Evolutionary conservation across 179 eudicot genomes (phyloP).

Genomic region (Beta corolliflora): DNA sequence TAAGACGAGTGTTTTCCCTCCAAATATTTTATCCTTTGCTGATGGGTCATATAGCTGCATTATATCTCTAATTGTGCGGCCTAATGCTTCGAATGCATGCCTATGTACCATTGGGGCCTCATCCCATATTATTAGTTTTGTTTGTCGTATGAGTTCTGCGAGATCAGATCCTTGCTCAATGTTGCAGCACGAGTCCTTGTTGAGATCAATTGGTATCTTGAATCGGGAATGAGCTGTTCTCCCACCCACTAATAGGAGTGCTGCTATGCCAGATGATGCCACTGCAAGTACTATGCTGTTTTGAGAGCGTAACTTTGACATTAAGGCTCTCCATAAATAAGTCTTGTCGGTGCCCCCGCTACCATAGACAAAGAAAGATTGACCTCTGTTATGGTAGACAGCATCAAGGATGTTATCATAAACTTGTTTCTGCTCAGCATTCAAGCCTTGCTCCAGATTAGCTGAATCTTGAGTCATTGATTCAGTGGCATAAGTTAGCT

Average conservation of each 20-base stretch:
- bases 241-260: background rate
- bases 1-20: background rate
- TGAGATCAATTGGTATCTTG: background rate
- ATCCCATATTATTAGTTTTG: conserved; percentile 19
- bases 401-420: too few species aligned
- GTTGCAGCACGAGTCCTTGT: conserved; percentile 3
- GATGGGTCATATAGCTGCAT: background rate
- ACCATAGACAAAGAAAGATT: background rate
- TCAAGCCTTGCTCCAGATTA: too few species aligned
- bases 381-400: too few species aligned
- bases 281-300: background rate
- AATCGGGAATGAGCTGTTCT: conserved; percentile 12
- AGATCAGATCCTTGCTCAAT: background rate
- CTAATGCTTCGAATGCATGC: background rate
- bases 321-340: background rate
- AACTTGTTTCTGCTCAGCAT: too few species aligned
- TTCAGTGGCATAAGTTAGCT: too few species aligned
- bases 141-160: background rate
- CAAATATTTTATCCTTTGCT: background rate
- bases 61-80: background rate
- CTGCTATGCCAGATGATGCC: conserved; percentile 13
- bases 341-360: conserved; percentile 10
- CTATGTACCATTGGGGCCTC: conserved; percentile 8
- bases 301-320: background rate
- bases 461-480: too few species aligned